phyloP scores from a whole-genome alignment of 116 monocot species.

The Posidonia oceanica region DNA sequence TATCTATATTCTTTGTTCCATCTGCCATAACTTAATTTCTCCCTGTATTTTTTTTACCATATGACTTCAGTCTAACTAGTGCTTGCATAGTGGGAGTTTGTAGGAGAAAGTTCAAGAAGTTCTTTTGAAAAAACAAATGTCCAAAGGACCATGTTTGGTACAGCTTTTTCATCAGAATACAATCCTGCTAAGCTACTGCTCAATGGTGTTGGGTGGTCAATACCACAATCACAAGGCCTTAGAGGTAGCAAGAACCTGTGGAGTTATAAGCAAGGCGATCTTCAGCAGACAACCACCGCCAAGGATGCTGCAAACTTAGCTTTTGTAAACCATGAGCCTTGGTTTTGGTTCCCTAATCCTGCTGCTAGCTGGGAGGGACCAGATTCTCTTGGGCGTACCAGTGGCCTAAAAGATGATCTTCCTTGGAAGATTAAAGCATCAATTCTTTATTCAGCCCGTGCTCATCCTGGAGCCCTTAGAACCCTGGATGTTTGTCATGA shows the following conservation, averaged over 20 bases:
- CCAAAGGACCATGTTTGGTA: slow-evolving; percentile 20
- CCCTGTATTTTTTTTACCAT: background rate
- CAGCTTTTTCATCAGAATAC: slow-evolving; percentile 30
- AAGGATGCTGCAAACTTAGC: slow-evolving; percentile 12
- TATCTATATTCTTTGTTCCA: background rate
- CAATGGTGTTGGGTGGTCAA: slow-evolving; percentile 83
- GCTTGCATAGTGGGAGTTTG: slow-evolving; percentile 55
- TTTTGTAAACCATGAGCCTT: slow-evolving; percentile 42
- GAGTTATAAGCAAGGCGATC: slow-evolving; percentile 28
- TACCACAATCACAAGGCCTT: slow-evolving; percentile 66
- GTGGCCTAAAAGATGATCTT: slow-evolving; percentile 56
- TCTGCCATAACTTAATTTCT: background rate
- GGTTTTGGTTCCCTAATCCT: slow-evolving; percentile 86
- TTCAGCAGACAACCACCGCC: slow-evolving; percentile 19
- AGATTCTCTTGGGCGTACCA: slow-evolving; percentile 60
- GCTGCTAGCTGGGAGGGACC: slow-evolving; percentile 38
- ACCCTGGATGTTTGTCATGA: slow-evolving; percentile 59
- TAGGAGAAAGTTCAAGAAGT: slow-evolving; percentile 34
- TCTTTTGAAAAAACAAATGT: slow-evolving; percentile 17
- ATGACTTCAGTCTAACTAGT: background rate
- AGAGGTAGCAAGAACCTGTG: slow-evolving; percentile 22
- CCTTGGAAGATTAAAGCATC: slow-evolving; percentile 89
- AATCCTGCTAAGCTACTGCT: slow-evolving; percentile 72
- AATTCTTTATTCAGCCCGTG: slow-evolving; percentile 65
- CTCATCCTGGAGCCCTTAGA: slow-evolving; percentile 81